Evolutionary conservation across 345 rosid genomes (phyloP), one percentile per base, ranked within the genome.

Genomic region (Ceriops zippeliana): DNA sequence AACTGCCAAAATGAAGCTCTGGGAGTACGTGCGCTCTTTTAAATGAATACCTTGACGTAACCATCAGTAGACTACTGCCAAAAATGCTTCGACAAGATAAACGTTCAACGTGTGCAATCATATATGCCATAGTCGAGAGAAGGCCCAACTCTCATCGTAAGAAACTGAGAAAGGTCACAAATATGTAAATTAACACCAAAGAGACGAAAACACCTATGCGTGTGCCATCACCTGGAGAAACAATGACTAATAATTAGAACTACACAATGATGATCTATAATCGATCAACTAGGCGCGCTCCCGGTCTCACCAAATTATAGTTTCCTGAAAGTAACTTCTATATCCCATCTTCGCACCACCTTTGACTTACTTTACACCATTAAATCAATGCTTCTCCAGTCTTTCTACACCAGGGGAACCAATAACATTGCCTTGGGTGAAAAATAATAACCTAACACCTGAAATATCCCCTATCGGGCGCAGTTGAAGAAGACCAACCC

Each of bases 401-500:
- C 69, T 42, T 57, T 49, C 64, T 31, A 35, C 31, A 22, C 3
- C 59, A 64, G 13, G 52, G 65, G 58, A 58, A 24, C 59, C 49
- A 32, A 7, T 24, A 58, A 64, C 31, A 22, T 15, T 42, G 31
- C 52, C 69, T 24, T 22, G 11, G 1, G 32, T 24, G 19, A 9
- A 21, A 56, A 56, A 56, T 11, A 56, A 27, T 24, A 3, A 21
- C 11, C 59, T 24, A 5, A 24, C 59, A 24, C 31, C 17, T 56
- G 19, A 27, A 56, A 11, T 21, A 22, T 8, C 26, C 7, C 28
- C 69, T 38, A 64, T 53, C n/a, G 24, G 59, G 68, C 26, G 35
- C 66, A 65, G 73, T 26, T 53, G 37, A 63, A 37, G 61, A 64
- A 22, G 68, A 21, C 76, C 75, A 54, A 70, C 52, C 28, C 78